phyloP scores from a whole-genome alignment of 371 early-diverging fungal genomes.

The Actinomortierella wolfii region DNA sequence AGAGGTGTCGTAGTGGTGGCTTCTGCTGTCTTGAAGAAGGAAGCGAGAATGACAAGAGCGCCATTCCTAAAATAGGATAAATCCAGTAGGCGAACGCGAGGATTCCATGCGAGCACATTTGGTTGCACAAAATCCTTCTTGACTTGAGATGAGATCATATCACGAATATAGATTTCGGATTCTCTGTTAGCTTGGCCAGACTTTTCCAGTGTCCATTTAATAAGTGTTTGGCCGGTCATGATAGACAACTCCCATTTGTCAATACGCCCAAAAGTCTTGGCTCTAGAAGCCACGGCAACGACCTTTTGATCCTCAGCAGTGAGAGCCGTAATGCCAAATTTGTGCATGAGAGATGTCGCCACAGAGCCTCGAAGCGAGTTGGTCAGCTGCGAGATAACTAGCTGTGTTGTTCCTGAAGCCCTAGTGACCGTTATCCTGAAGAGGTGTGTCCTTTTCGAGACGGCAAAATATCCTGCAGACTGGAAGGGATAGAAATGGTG shows the following conservation, averaged over 20 bases:
- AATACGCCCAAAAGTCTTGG: slow-evolving; percentile 22
- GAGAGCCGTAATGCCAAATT: too few relatives aligned
- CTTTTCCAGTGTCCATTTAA: slow-evolving; percentile 26
- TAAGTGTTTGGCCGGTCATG: slow-evolving; percentile 24
- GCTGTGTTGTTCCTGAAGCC: too few relatives aligned
- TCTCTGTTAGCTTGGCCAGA: slow-evolving; percentile 27
- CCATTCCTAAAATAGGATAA: slow-evolving; percentile 33
- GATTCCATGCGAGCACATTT: slow-evolving; percentile 21
- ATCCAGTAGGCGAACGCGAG: slow-evolving; percentile 23
- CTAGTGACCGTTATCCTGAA: too few relatives aligned
- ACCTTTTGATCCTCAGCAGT: slow-evolving; percentile 11
- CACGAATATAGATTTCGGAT: slow-evolving; percentile 14
- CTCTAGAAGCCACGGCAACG: slow-evolving; percentile 29
- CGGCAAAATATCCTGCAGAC: too few relatives aligned
- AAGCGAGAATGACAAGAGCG: slow-evolving; percentile 19
- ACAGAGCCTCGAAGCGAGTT: too few relatives aligned
- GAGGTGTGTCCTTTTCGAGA: too few relatives aligned
- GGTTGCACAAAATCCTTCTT: slow-evolving; percentile 13
- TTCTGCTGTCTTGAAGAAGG: slow-evolving; percentile 19
- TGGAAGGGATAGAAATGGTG: too few relatives aligned
- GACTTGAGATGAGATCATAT: slow-evolving; percentile 24
- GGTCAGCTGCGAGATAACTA: too few relatives aligned
- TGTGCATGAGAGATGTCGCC: too few relatives aligned
- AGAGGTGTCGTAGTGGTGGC: slow-evolving; percentile 14
- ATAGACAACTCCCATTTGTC: slow-evolving; percentile 36